A percentile compares a stretch with the other conserved stretches of the same genome.
Evolutionary conservation across 2,329 filamentous ascomycete genomes (phyloP).

Genomic region (Aureobasidium sp.): DNA sequence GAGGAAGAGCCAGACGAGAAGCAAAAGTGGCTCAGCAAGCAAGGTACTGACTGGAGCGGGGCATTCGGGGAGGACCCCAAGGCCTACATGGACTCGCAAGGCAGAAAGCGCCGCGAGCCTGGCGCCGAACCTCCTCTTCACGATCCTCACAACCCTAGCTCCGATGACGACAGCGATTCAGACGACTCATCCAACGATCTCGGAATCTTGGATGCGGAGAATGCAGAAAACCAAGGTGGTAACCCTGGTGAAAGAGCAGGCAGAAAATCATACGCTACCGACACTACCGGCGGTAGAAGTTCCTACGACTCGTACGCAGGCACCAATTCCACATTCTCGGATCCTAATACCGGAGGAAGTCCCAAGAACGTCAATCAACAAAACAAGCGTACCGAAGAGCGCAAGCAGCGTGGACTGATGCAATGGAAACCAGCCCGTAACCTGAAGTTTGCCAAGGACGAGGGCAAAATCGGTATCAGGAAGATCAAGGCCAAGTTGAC

Average conservation of each 20-base stretch:
- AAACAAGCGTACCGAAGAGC: slow-evolving; percentile 65
- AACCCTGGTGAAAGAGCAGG: slow-evolving; percentile 18
- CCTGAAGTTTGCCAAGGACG: slow-evolving; percentile 76
- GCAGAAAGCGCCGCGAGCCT: slow-evolving; percentile 50
- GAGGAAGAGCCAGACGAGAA: slow-evolving; percentile 65
- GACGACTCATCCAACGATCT: slow-evolving; percentile 42
- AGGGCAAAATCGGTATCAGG: slow-evolving; percentile 69
- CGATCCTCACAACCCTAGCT: slow-evolving; percentile 41
- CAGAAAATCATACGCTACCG: slow-evolving; percentile 27
- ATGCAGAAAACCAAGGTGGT: slow-evolving; percentile 16
- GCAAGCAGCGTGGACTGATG: slow-evolving; percentile 85
- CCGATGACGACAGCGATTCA: slow-evolving; percentile 36
- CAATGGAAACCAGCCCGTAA: slow-evolving; percentile 92
- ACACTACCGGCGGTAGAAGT: slow-evolving; percentile 20
- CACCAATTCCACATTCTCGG: slow-evolving; percentile 12
- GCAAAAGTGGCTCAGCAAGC: slow-evolving; percentile 67
- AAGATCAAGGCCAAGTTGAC: slow-evolving; percentile 71
- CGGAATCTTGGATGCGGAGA: slow-evolving; percentile 52
- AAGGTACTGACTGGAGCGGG: slow-evolving; percentile 79
- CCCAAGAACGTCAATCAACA: slow-evolving; percentile 56
- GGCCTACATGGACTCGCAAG: slow-evolving; percentile 47
- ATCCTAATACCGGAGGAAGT: slow-evolving; percentile 1
- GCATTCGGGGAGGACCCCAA: slow-evolving; percentile 75
- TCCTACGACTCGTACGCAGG: slow-evolving; percentile 21
- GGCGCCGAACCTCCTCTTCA: slow-evolving; percentile 46